Evolutionary conservation across 768 basidiomycete genomes (phyloP), one percentile per base, ranked within the genome.

Genomic region (Amanita rimosa): DNA sequence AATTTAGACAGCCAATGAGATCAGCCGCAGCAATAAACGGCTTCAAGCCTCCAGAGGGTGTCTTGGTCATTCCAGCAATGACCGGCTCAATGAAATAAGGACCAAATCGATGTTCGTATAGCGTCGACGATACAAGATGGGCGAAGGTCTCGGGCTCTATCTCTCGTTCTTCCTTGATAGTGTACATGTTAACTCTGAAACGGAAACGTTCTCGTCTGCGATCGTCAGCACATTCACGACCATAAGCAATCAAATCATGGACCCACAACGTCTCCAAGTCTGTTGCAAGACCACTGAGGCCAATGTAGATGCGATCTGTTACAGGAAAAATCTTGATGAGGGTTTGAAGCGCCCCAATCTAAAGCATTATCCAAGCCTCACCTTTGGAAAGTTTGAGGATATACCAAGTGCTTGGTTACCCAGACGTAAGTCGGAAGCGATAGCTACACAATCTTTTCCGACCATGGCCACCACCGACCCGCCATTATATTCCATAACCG

Each of bases 391-490:
- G 68, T 98, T 87, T 43, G 83, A 78, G 6, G 94, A 84, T 44
- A 98, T 81, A 31, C 87, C 83, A 57, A 94, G 63, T 5, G 87
- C 78, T 62, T 92, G 85, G 55, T 84, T 87, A 52, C 96, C 96
- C 48, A 98, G 70, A 54, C 95, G 80, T 56, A 95, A 62, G 69
- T 99, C 96, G 47, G 86, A 91, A 22, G 95, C 96, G 68, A 98
- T 98, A 46, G 96, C 96, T 44, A 99, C 96, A 65, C 96, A 99
- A 57, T 92, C 86, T 69, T 98, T 97, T 54, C 96, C 96, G 52
- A 86, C 85, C 96, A 99, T 99, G 72, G 96, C 96, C 67, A 99
- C 77, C 59, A 95, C 90, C 69, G 94, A 96, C 69, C 96, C 96
- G 72, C 94, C 94, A 75, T 96, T 97, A 54, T 83, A 73, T 67